Evolutionary conservation across 2,329 filamentous ascomycete species (phyloP), one percentile per base, ranked within the genome.

Genomic region (Blastomyces emzantsi): DNA sequence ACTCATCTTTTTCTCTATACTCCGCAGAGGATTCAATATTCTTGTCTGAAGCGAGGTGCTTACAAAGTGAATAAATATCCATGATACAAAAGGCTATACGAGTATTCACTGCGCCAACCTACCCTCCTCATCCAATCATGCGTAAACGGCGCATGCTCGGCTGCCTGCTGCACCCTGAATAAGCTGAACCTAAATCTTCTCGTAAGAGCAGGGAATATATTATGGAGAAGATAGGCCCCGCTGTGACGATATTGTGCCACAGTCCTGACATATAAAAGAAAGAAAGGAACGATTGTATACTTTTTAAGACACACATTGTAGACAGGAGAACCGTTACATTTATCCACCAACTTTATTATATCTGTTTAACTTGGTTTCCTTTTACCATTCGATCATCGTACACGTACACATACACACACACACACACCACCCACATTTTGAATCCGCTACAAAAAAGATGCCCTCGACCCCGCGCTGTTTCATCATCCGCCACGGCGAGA

Each of bases 401-500:
- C 11, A 28, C n/a, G 15, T 22, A 57, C 4, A 30, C 30, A 13
- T 15, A n/a, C n/a, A n/a, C n/a, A n/a, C n/a, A 39, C 1, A 5
- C 2, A 41, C 54, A 56, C 36, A 13, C 36, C 36, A 9, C 36
- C 3, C 54, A 6, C 45, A 9, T 3, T 36, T 39, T 22, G 22
- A 2, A 22, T 56, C 4, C 7, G 7, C 11, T 25, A 15, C 36
- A 45, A 6, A 28, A 39, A 41, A 13, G 61, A 64, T 62, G 67
- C 76, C 79, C 77, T 66, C 75, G 1, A 85, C 87, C 1, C 90
- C 90, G 1, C 84, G 90, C 62, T 87, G 90, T 73, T 93, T 93
- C 79, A 85, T 94, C 69, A 79, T 92, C 74, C 90, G 92, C 70
- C 92, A 97, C 73, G 93, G 92, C 77, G 91, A 97, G 79, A 97